A percentile compares a stretch with the other conserved stretches of the same genome.
Evolutionary conservation across 2,329 filamentous ascomycete genomes (phyloP).

Genomic region (Cercospora janseana): DNA sequence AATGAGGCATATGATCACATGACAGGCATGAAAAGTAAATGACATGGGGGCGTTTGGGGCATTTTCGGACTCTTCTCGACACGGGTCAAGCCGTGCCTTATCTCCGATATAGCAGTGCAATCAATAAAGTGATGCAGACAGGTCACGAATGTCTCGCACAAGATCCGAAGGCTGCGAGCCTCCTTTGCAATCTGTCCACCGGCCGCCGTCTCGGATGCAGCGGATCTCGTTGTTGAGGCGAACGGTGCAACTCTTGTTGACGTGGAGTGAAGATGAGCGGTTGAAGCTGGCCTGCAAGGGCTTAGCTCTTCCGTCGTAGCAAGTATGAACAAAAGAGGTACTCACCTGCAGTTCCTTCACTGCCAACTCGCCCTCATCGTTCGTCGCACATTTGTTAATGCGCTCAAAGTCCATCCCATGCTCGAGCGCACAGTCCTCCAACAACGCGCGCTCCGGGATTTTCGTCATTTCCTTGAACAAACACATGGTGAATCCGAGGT

Average conservation of each 20-base stretch:
- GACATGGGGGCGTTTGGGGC: background rate
- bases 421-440: slow-evolving; percentile 85
- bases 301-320: background rate
- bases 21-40: slow-evolving; percentile 12
- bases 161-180: slow-evolving; percentile 69
- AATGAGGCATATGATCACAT: slow-evolving; percentile 14
- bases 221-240: slow-evolving; percentile 74
- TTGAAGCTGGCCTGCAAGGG: slow-evolving; percentile 60
- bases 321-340: background rate
- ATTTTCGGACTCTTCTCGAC: background rate
- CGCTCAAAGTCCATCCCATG: slow-evolving; percentile 80
- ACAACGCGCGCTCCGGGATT: slow-evolving; percentile 75
- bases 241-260: slow-evolving; percentile 50
- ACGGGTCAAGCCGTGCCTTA: background rate
- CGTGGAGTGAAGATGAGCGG: slow-evolving; percentile 54
- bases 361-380: slow-evolving; percentile 70
- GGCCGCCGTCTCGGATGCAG: slow-evolving; percentile 75
- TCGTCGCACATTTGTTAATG: slow-evolving; percentile 77
- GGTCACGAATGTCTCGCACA: slow-evolving; percentile 61
- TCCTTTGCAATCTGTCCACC: slow-evolving; percentile 76
- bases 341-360: slow-evolving; percentile 44
- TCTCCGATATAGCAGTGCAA: slow-evolving; percentile 1
- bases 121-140: slow-evolving; percentile 20
- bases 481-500: slow-evolving; percentile 92
- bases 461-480: slow-evolving; percentile 69